A percentile compares a stretch with the other conserved stretches of the same genome.
Evolutionary conservation across 768 basidiomycete species (phyloP).

Genomic region (Lactarius psammicola): DNA sequence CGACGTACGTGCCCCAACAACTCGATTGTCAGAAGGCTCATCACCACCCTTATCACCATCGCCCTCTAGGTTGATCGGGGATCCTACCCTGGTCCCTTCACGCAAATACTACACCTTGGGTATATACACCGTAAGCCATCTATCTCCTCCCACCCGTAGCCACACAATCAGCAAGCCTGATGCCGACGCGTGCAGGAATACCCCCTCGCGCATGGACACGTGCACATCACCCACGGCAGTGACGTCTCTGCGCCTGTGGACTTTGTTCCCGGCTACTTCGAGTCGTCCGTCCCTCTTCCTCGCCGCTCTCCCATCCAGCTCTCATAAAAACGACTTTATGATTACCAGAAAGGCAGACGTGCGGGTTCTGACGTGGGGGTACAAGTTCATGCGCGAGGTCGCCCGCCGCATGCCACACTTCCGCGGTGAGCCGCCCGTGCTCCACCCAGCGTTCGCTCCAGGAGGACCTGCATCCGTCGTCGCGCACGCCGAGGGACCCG

Average conservation of each 20-base stretch:
- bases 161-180: background rate
- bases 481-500: slow-evolving; percentile 24
- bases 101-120: slow-evolving; percentile 28
- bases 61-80: background rate
- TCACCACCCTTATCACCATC: background rate
- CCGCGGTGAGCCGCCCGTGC: slow-evolving; percentile 34
- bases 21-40: background rate
- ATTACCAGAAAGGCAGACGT: slow-evolving; percentile 38
- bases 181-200: slow-evolving; percentile 10
- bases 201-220: slow-evolving; percentile 26
- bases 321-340: too few relatives aligned
- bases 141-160: too few relatives aligned
- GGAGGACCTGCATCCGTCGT: slow-evolving; percentile 33
- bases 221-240: slow-evolving; percentile 29
- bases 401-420: slow-evolving; percentile 49
- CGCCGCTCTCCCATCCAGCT: too few relatives aligned
- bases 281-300: slow-evolving; percentile 32
- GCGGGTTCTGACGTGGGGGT: slow-evolving; percentile 48
- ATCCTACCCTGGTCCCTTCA: background rate
- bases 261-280: slow-evolving; percentile 31
- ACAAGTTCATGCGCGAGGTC: slow-evolving; percentile 56
- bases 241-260: slow-evolving; percentile 29
- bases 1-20: slow-evolving; percentile 22
- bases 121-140: slow-evolving; percentile 13
- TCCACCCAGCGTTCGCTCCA: slow-evolving; percentile 35